Conservation (phyloP, 345 rosid species). For the Eucalyptus camaldulensis region DNA sequence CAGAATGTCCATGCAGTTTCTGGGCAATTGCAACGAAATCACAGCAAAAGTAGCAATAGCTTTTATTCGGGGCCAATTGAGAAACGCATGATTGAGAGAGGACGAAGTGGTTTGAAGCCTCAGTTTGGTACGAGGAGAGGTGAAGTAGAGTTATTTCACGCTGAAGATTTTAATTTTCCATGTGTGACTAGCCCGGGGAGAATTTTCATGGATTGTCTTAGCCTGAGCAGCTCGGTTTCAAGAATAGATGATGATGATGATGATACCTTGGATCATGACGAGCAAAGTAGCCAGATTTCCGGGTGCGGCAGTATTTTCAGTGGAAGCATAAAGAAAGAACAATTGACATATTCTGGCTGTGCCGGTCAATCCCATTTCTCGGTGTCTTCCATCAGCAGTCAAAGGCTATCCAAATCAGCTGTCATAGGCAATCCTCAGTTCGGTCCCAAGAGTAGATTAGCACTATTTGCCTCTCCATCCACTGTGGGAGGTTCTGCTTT, state of each 20-base stretch:
- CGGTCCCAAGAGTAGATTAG: constrained; percentile 44
- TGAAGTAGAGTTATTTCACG: constrained; percentile 26
- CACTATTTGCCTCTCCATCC: constrained; percentile 42
- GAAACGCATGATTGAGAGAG: constrained; percentile 3
- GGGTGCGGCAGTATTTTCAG: constrained; percentile 19
- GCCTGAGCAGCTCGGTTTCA: constrained; percentile 55
- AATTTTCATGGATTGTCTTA: constrained; percentile 75
- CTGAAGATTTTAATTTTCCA: constrained; percentile 60
- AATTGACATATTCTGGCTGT: constrained; percentile 2
- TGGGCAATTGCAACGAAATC: constrained; percentile 31
- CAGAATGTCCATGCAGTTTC: constrained; percentile 9
- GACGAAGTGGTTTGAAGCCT: constrained; percentile 20
- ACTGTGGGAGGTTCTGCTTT: constrained; percentile 89
- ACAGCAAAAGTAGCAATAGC: constrained; percentile 31
- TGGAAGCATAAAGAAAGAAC: constrained; percentile 21
- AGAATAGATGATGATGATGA: constrained; percentile 42
- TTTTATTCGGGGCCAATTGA: constrained; percentile 13
- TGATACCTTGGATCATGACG: constrained; percentile 10
- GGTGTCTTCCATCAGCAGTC: constrained; percentile 18
- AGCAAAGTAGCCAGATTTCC: constrained; percentile 31
- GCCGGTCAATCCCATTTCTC: constrained; percentile 1
- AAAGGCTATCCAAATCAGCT: constrained; percentile 1
- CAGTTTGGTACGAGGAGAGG: constrained; percentile 20
- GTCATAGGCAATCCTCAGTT: constrained; percentile 10
- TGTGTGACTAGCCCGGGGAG: constrained; percentile 80